A percentile compares a stretch with the other conserved stretches of the same genome.
Evolutionary conservation across 2,329 filamentous ascomycete genomes (phyloP).

Genomic region (Cytospora leucostoma): DNA sequence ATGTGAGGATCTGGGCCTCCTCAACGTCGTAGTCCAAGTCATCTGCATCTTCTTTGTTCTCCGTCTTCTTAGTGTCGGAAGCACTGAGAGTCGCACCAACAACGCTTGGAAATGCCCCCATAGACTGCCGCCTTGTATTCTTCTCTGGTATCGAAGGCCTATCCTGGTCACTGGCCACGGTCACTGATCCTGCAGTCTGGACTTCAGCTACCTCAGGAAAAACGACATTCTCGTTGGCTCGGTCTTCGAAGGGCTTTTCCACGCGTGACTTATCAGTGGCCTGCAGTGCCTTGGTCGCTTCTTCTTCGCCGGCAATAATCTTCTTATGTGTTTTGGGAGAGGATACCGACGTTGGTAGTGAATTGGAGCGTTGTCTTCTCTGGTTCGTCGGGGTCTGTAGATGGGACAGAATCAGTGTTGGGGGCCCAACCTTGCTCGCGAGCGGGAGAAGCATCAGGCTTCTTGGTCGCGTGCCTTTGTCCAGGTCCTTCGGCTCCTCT

Average conservation of each 20-base stretch:
- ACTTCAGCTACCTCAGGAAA: background rate
- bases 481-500: constrained; percentile 40
- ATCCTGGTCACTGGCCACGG: constrained; percentile 55
- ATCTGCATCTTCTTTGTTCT: constrained; percentile 44
- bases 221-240: background rate
- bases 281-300: background rate
- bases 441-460: constrained; percentile 45
- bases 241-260: constrained; percentile 2
- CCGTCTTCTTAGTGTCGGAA: constrained; percentile 1
- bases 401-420: constrained; percentile 39
- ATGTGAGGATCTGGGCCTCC: constrained; percentile 59
- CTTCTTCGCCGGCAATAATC: constrained; percentile 9
- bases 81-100: constrained; percentile 1
- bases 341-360: constrained; percentile 46
- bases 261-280: constrained; percentile 44
- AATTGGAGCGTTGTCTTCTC: constrained; percentile 49
- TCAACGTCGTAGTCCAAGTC: constrained; percentile 48
- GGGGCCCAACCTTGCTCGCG: constrained; percentile 34
- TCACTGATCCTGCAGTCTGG: constrained; percentile 1
- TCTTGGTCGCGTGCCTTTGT: constrained; percentile 44
- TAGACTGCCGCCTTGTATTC: background rate
- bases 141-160: background rate
- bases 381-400: constrained; percentile 40
- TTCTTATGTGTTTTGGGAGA: constrained; percentile 28
- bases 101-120: constrained; percentile 6